Evolutionary conservation across 164 flowering plant species (phyloP), one percentile per base, ranked within the genome.

Genomic region (Pachysandra terminalis): DNA sequence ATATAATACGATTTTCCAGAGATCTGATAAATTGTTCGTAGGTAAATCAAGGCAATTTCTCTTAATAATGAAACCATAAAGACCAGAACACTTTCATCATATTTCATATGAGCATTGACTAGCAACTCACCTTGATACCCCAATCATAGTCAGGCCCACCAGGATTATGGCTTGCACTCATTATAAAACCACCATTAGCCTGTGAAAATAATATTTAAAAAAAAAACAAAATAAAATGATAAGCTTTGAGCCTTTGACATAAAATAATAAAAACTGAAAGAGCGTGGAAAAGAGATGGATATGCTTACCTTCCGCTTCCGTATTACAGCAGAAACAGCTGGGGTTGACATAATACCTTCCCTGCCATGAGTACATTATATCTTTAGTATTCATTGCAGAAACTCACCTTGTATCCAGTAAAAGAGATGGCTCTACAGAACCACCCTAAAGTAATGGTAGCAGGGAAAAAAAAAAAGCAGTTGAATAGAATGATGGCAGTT

Each of bases 91-190:
- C 37, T 32, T 32, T 32, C 37, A 32, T 32, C 37, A 32, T 32
- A 32, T 32, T 32, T 7, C 37, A 32, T 32, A 58, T 40, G 40
- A 55, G 14, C 21, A 17, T n/a, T 35, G 23, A 71, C 40, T 23
- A 40, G 57, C 49, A 55, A 53, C 40, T 77, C 71, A 94, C 99
- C 98, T 95, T 95, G 79, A 92, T 88, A 61, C 99, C 99, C 99
- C 99, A 95, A 68, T 95, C 99, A 78, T 95, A 89, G 59, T 95
- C 98, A 66, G 96, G 97, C 19, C 98, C 99, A 66, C 99, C 99
- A 71, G 97, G 99, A 82, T 95, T 95, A 72, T 95, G 98, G 78
- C 99, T 95, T 65, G 97, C 99, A 79, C 99, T 95, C 99, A 95
- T 95, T 81, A 95, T 91, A 73, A 95, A 95, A 54, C 99, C 99